Percentiles rank a stretch among this genome's conserved stretches.
These are phyloP conservation scores for Sporothrix luriei DNA, from an alignment of 2,329 filamentous ascomycete species.

Conservation along the genomic window DNA sequence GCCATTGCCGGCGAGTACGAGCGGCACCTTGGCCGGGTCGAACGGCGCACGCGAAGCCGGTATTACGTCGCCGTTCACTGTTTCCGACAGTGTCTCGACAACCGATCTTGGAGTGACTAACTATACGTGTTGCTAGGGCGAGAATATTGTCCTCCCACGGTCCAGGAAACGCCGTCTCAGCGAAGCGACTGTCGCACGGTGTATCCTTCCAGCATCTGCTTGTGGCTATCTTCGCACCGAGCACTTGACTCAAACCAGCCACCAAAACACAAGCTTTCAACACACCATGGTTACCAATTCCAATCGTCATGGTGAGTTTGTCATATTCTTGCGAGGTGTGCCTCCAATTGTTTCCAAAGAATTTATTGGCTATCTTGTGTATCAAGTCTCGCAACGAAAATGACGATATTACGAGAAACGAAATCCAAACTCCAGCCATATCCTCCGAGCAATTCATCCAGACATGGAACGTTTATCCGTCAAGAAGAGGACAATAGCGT, in stretches of 20 bases:
- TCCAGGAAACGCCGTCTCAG: constrained; percentile 56
- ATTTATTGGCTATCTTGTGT: background rate
- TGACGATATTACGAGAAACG: background rate
- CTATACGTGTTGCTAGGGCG: constrained; percentile 55
- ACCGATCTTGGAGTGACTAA: constrained; percentile 52
- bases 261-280: background rate
- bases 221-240: background rate
- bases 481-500: background rate
- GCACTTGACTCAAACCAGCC: background rate
- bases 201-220: constrained; percentile 58
- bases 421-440: background rate
- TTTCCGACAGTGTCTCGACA: constrained; percentile 37
- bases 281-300: background rate
- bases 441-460: background rate
- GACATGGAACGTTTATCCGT: background rate
- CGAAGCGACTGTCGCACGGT: constrained; percentile 53
- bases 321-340: background rate
- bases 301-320: background rate
- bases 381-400: background rate
- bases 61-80: background rate
- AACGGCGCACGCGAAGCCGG: background rate
- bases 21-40: background rate
- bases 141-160: constrained; percentile 62
- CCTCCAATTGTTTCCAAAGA: background rate
- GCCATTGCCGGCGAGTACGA: constrained; percentile 47